These are phyloP conservation scores for Exophiala aquamarina DNA, from an alignment of 2,329 filamentous ascomycete genomes.

Conservation along the genomic window DNA sequence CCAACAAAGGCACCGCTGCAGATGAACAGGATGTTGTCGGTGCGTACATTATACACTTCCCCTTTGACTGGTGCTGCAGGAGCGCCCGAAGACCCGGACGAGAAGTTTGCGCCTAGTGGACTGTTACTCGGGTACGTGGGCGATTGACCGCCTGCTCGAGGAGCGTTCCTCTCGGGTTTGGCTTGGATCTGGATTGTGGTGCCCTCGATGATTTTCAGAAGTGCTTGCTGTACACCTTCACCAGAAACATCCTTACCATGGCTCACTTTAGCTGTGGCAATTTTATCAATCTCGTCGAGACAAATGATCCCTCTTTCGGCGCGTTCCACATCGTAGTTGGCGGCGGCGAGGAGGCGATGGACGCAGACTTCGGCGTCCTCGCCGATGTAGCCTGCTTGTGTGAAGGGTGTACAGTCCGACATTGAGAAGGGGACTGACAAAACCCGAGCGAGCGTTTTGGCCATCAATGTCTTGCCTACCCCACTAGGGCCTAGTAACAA, in stretches of 20 bases:
- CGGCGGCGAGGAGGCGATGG: constrained; percentile 81
- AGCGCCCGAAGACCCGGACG: constrained; percentile 31
- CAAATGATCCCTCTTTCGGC: constrained; percentile 93
- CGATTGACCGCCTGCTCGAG: constrained; percentile 38
- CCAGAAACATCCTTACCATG: constrained; percentile 94
- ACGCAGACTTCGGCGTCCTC: constrained; percentile 97
- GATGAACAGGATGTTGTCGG: constrained; percentile 95
- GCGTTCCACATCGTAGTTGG: constrained; percentile 81
- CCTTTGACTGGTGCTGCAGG: constrained; percentile 47
- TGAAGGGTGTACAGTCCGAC: constrained; percentile 93
- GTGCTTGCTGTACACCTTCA: constrained; percentile 92
- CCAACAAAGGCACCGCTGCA: constrained; percentile 95
- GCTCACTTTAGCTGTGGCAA: constrained; percentile 80
- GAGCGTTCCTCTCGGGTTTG: constrained; percentile 57
- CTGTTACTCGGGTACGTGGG: constrained; percentile 41
- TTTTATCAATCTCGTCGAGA: constrained; percentile 96
- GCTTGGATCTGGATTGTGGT: constrained; percentile 90
- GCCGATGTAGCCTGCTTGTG: constrained; percentile 94
- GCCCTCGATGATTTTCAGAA: constrained; percentile 94
- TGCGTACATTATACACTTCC: constrained; percentile 74
- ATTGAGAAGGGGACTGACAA: constrained; percentile 96
- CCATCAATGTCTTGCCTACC: constrained; percentile 94
- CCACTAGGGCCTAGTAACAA: constrained; percentile 88
- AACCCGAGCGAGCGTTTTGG: constrained; percentile 82
- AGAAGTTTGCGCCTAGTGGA: constrained; percentile 34